phyloP scores from a whole-genome alignment of 202 grass and related monocot genomes.

The Digitaria exilis region DNA sequence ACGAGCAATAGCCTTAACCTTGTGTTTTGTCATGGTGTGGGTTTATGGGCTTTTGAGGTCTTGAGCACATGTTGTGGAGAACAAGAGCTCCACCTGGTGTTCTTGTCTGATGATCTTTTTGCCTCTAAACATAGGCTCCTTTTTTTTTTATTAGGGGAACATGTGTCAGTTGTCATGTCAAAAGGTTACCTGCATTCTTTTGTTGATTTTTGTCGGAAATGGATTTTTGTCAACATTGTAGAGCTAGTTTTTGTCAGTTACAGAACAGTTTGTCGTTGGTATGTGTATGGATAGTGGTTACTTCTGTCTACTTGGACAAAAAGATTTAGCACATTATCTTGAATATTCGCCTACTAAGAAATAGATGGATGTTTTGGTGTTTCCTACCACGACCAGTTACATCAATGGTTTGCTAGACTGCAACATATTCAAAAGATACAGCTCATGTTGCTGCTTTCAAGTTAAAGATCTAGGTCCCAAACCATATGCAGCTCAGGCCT shows the following conservation, averaged over 20 bases:
- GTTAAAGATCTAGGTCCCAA: not conserved
- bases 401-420: not conserved
- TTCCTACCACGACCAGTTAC: not conserved
- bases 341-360: not conserved
- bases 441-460: not conserved
- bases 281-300: not conserved
- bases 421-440: not conserved
- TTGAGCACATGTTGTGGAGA: not conserved
- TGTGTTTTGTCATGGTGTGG: not conserved
- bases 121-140: not conserved
- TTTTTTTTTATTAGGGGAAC: not conserved
- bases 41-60: not conserved
- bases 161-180: not conserved
- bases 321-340: not conserved
- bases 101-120: not conserved
- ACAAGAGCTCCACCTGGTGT: not conserved
- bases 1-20: too few relatives aligned
- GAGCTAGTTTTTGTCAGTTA: not conserved
- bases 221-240: constrained; percentile 6
- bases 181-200: not conserved
- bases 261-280: not conserved
- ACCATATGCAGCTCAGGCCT: not conserved
- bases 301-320: not conserved
- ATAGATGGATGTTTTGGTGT: not conserved
- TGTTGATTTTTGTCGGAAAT: not conserved